A percentile compares a stretch with the other conserved stretches of the same genome.
phyloP scores from a whole-genome alignment of 257 asterid species.

The Fraxinus quadrangulata region DNA sequence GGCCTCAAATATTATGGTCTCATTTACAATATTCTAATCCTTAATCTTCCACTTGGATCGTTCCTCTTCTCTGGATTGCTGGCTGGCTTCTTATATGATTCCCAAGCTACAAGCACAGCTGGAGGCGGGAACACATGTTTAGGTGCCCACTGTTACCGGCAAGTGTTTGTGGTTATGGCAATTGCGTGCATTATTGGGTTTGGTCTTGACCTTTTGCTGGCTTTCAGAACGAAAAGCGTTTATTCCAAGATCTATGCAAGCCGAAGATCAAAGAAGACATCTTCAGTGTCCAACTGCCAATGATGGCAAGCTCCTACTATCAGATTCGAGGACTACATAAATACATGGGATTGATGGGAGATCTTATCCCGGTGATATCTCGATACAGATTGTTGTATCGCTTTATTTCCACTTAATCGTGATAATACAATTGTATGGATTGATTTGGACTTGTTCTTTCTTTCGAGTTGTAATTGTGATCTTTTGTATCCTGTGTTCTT shows the following conservation, averaged over 20 bases:
- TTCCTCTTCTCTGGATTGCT: slow-evolving; percentile 78
- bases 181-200: slow-evolving; percentile 54
- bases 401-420: neutral
- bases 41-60: slow-evolving; percentile 72
- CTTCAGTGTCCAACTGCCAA: slow-evolving; percentile 14
- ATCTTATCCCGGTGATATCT: neutral
- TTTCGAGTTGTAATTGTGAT: neutral
- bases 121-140: slow-evolving; percentile 67
- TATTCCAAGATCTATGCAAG: slow-evolving; percentile 46
- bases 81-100: slow-evolving; percentile 63
- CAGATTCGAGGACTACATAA: neutral
- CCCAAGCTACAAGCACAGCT: slow-evolving; percentile 48
- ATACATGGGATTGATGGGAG: neutral
- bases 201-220: slow-evolving; percentile 49
- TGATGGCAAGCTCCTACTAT: neutral
- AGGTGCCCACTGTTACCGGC: slow-evolving; percentile 70
- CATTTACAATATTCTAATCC: slow-evolving; percentile 66
- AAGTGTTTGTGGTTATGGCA: slow-evolving; percentile 64
- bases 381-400: neutral
- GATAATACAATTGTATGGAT: neutral
- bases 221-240: slow-evolving; percentile 44
- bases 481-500: neutral
- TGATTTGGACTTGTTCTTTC: neutral
- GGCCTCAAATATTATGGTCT: slow-evolving; percentile 80
- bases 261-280: slow-evolving; percentile 36